Conservation (phyloP, 2,329 filamentous ascomycete species). For the Aspergillus piperis region DNA sequence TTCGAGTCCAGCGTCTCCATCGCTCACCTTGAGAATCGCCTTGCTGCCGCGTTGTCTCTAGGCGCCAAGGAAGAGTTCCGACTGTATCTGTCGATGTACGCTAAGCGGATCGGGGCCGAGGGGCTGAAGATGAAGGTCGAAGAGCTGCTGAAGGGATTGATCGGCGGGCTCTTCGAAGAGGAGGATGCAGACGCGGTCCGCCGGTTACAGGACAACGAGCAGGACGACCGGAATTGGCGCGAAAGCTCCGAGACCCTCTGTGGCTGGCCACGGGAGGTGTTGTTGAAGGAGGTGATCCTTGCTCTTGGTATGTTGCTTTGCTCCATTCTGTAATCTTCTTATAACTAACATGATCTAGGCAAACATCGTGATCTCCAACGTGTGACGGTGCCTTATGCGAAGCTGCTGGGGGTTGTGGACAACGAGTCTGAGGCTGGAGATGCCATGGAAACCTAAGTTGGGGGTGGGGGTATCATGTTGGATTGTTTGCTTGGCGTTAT, state of each 20-base stretch:
- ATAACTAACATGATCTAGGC: conserved; percentile 56
- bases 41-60: conserved; percentile 83
- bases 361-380: conserved; percentile 95
- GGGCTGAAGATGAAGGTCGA: conserved; percentile 86
- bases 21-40: conserved; percentile 90
- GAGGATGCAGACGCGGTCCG: conserved; percentile 49
- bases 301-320: conserved; percentile 71
- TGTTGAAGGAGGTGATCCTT: conserved; percentile 87
- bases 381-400: conserved; percentile 91
- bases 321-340: background rate
- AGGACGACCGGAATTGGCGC: conserved; percentile 48
- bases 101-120: conserved; percentile 90
- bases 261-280: conserved; percentile 84
- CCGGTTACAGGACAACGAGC: conserved; percentile 31
- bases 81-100: conserved; percentile 96
- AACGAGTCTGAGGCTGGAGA: conserved; percentile 34
- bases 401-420: conserved; percentile 64
- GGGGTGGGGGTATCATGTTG: background rate
- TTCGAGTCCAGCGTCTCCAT: conserved; percentile 92
- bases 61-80: conserved; percentile 90
- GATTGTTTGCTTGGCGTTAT: background rate
- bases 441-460: conserved; percentile 38
- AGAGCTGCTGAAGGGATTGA: conserved; percentile 78
- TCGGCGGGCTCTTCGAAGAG: conserved; percentile 68
- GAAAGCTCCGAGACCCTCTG: conserved; percentile 69